These are phyloP conservation scores for Diplodia scrobiculata DNA, from an alignment of 2,329 filamentous ascomycete genomes.

Conservation along the genomic window DNA sequence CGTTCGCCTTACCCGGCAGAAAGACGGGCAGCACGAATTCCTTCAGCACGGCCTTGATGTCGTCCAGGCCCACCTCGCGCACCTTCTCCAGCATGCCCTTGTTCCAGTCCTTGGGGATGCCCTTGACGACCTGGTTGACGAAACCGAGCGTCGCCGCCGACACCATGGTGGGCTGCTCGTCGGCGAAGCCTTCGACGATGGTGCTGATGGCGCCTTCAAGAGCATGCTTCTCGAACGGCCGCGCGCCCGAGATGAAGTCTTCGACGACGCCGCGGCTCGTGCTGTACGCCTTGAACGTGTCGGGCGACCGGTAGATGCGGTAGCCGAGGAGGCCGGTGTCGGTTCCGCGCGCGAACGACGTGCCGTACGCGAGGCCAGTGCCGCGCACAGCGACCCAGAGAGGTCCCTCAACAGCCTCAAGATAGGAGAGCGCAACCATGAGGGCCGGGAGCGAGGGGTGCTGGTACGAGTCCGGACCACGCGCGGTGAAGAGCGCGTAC, in stretches of 20 bases:
- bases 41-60: conserved; percentile 73
- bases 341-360: conserved; percentile 73
- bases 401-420: conserved; percentile 93
- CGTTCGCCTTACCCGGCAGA: conserved; percentile 74
- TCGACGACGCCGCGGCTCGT: conserved; percentile 74
- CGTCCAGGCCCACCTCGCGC: conserved; percentile 70
- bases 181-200: conserved; percentile 82
- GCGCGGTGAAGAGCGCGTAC: conserved; percentile 74
- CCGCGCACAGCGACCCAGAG: conserved; percentile 93
- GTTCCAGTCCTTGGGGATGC: conserved; percentile 75
- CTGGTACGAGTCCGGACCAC: conserved; percentile 73
- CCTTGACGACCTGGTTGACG: conserved; percentile 75
- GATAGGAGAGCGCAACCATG: conserved; percentile 84
- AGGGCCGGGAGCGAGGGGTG: conserved; percentile 80
- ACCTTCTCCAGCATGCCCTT: conserved; percentile 76
- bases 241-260: conserved; percentile 70
- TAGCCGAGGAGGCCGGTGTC: conserved; percentile 82
- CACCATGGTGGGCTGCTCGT: conserved; percentile 84
- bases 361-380: conserved; percentile 89
- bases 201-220: conserved; percentile 88
- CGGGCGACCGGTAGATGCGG: conserved; percentile 85
- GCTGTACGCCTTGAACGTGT: conserved; percentile 80
- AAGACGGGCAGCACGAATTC: conserved; percentile 80
- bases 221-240: conserved; percentile 74
- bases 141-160: conserved; percentile 82